Percentiles rank a stretch among this genome's conserved stretches.
Conservation (phyloP, 805 yeast genomes). For the Huiozyma sinensis region DNA sequence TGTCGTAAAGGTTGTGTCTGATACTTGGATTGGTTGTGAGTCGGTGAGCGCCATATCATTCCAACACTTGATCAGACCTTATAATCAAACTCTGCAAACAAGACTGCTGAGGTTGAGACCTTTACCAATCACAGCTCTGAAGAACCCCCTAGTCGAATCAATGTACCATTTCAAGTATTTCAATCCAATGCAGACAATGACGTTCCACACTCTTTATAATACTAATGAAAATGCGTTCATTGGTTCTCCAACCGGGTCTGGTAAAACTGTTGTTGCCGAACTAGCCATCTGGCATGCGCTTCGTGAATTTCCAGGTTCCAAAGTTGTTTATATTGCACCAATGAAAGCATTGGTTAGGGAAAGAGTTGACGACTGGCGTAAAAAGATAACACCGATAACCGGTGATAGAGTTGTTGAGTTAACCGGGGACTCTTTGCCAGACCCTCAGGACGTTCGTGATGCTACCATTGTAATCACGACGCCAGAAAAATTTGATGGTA, state of each 20-base stretch:
- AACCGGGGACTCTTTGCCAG: conserved; percentile 91
- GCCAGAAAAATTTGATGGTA: conserved; percentile 96
- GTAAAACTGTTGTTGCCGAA: conserved; percentile 95
- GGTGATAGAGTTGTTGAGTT: conserved; percentile 82
- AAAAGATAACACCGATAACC: conserved; percentile 76
- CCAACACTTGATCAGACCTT: conserved; percentile 82
- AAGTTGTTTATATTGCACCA: conserved; percentile 89
- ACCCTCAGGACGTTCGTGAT: conserved; percentile 64
- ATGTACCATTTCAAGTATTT: conserved; percentile 77
- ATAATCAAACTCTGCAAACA: conserved; percentile 77
- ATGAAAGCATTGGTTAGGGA: conserved; percentile 92
- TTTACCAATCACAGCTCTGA: conserved; percentile 70
- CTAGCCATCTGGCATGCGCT: conserved; percentile 96
- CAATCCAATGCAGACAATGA: conserved; percentile 98
- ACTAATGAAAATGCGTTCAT: conserved; percentile 71
- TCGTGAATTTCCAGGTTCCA: conserved; percentile 66
- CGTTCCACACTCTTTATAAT: conserved; percentile 80
- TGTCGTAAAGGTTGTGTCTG: conserved; percentile 68
- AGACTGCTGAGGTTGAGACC: conserved; percentile 74
- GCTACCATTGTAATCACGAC: conserved; percentile 90
- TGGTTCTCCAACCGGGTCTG: conserved; percentile 98
- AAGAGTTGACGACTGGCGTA: conserved; percentile 82
- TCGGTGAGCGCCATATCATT: conserved; percentile 68
- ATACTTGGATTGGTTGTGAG: conserved; percentile 84
- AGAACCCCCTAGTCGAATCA: conserved; percentile 52